Evolutionary conservation across 2,329 filamentous ascomycete genomes (phyloP), one percentile per base, ranked within the genome.

Genomic region (Neodidymelliopsis sp.): DNA sequence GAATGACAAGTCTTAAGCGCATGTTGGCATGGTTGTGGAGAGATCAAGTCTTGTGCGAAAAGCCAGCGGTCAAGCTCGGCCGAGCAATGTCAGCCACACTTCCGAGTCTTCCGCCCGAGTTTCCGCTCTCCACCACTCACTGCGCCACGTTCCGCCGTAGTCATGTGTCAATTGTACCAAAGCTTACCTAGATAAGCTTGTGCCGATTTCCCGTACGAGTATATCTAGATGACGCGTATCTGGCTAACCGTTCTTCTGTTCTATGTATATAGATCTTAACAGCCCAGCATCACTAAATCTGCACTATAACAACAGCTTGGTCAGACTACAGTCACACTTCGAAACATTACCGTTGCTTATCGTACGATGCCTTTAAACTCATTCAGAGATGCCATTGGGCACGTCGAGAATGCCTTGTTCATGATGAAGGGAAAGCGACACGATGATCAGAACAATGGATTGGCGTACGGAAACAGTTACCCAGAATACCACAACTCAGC

Each of bases 401-500:
- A 53, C 9, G 49, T 53, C n/a, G 49, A 53, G 28, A 53, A 43
- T 19, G 43, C 49, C 13, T n/a, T 53, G 5, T 47, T 39, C 19
- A 47, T 53, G 37, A 40, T 53, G 49, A 53, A 53, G 15, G 34
- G 34, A 4, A 43, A 30, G 23, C 13, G 43, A 22, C 7, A 52
- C 13, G 34, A 48, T 3, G 29, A 48, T 3, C 37, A 29, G 8
- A 24, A 9, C 13, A n/a, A 40, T 16, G 30, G 35, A 15, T 4
- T 45, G 40, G 40, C 48, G 18, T 51, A 48, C 20, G 43, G 38
- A 24, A 53, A 44, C 24, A 22, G n/a, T 7, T 33, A 53, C 6
- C 43, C 22, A 9, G 37, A 53, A 36, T 35, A 44, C 19, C 34
- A 53, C 19, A 48, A 53, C 33, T 38, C 49, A 4, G 38, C 42